phyloP scores from a whole-genome alignment of 148 eudicot genomes.

The Nepenthes mirabilis region DNA sequence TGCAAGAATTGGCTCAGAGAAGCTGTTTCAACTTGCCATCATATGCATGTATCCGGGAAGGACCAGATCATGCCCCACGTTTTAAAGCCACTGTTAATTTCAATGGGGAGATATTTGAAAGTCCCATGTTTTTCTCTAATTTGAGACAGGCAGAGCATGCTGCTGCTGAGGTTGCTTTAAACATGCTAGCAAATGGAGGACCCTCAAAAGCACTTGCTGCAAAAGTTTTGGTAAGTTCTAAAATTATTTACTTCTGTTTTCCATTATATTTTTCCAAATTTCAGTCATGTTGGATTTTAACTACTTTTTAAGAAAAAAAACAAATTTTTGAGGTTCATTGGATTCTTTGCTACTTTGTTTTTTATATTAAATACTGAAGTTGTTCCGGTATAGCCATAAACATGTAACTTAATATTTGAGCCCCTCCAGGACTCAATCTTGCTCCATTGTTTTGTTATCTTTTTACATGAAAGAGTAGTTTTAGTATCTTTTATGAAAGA shows the following conservation, averaged over 20 bases:
- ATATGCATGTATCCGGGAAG: conserved; percentile 47
- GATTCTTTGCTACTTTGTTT: no score
- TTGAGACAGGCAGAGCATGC: conserved; percentile 53
- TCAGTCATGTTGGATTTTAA: no score
- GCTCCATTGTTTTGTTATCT: no score
- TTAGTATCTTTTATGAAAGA: no score
- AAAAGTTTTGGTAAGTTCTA: conserved; percentile 30
- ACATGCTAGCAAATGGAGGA: conserved; percentile 33
- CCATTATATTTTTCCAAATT: no score
- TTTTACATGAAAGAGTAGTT: no score
- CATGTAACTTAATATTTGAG: no score
- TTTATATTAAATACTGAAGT: no score
- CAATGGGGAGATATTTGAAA: conserved; percentile 44
- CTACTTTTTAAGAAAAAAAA: no score
- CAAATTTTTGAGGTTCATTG: no score
- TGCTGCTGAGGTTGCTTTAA: conserved; percentile 56
- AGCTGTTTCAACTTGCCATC: conserved; percentile 54
- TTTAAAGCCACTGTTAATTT: conserved; percentile 50
- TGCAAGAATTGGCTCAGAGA: conserved; percentile 56
- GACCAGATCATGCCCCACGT: conserved; percentile 51
- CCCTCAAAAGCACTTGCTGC: conserved; percentile 47
- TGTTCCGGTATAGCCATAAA: no score
- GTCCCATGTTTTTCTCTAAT: conserved; percentile 34
- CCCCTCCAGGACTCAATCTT: no score
- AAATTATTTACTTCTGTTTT: not conserved